These are phyloP conservation scores for Globisporangium sylvaticum DNA, from an alignment of 352 stramenopile species.

Conservation along the genomic window DNA sequence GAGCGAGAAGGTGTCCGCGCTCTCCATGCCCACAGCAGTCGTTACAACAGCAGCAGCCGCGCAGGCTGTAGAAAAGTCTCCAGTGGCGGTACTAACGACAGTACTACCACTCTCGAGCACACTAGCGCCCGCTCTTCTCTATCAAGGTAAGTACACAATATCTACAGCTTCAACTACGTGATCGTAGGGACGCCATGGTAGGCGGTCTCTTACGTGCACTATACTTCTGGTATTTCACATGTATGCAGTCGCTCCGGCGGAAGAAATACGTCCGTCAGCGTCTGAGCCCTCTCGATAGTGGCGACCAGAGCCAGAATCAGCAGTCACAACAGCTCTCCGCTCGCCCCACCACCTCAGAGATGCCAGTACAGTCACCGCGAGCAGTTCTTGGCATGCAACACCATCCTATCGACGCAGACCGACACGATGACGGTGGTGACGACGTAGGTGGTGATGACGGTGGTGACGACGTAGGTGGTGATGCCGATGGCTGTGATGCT, in stretches of 20 bases:
- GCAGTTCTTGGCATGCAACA: too few species aligned
- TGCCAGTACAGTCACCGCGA: neutral
- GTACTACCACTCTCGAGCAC: neutral
- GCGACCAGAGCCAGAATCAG: conserved; percentile 1
- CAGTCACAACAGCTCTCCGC: neutral
- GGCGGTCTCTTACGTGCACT: too few species aligned
- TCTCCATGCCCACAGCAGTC: conserved; percentile 2
- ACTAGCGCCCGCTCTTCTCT: neutral
- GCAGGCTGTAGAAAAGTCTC: neutral
- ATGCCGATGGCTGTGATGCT: conserved; percentile 14
- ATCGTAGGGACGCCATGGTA: too few species aligned
- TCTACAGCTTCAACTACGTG: too few species aligned
- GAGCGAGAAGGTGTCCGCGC: conserved; percentile 7
- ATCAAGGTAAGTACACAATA: too few species aligned
- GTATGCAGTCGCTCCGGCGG: conserved; percentile 44
- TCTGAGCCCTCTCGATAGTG: conserved; percentile 37
- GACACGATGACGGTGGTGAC: too few species aligned
- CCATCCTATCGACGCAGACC: too few species aligned
- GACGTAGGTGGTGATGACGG: too few species aligned
- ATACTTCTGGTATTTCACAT: too few species aligned
- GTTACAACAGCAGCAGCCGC: conserved; percentile 1
- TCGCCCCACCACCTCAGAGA: neutral
- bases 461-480: too few species aligned
- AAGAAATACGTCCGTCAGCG: conserved; percentile 48
- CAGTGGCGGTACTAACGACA: neutral